A percentile compares a stretch with the other conserved stretches of the same genome.
phyloP scores from a whole-genome alignment of 2,329 filamentous ascomycete genomes.

The Scedosporium apiospermum region DNA sequence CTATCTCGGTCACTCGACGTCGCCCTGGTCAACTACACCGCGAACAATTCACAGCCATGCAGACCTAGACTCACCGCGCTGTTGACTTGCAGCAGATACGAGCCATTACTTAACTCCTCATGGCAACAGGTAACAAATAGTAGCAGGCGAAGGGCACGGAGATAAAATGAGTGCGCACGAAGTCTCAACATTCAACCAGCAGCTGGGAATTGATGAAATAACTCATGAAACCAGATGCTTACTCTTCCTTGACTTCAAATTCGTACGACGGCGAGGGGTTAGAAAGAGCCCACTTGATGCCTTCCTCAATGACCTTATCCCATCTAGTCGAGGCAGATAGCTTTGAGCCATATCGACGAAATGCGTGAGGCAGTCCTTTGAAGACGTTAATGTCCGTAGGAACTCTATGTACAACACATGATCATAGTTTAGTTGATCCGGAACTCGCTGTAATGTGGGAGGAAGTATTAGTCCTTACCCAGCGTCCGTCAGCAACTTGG shows the following conservation, averaged over 20 bases:
- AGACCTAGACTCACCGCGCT: no score
- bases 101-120: no score
- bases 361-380: constrained; percentile 43
- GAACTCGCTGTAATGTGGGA: background rate
- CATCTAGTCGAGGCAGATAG: constrained; percentile 28
- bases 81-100: no score
- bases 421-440: no score
- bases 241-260: constrained; percentile 11
- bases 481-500: constrained; percentile 30
- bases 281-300: constrained; percentile 31
- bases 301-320: constrained; percentile 31
- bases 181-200: background rate
- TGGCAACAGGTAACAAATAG: no score
- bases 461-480: constrained; percentile 21
- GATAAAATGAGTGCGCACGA: no score
- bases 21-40: no score
- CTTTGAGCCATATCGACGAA: constrained; percentile 27
- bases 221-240: background rate
- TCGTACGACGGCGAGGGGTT: constrained; percentile 20
- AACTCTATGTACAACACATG: constrained; percentile 22
- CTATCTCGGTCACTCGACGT: no score
- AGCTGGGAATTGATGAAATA: background rate
- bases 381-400: constrained; percentile 38
- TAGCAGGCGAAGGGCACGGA: no score
- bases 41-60: no score